Percentiles rank a stretch among this genome's conserved stretches.
phyloP scores from a whole-genome alignment of 176 grass and related monocot genomes.

The Phoenix dactylifera region DNA sequence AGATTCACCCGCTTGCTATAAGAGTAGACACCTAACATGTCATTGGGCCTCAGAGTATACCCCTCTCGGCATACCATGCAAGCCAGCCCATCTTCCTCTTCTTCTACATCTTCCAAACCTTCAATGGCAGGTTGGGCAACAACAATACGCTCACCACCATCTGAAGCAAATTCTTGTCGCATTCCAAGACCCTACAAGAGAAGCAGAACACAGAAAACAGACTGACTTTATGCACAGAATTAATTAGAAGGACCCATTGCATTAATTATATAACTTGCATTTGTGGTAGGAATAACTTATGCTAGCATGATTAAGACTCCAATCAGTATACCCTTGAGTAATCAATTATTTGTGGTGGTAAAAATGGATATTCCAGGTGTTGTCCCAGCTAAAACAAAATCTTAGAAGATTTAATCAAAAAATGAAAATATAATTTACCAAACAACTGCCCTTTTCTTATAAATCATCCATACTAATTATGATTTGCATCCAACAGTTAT shows the following conservation, averaged over 20 bases:
- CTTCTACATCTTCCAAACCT: conserved; percentile 88
- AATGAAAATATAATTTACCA: too few species aligned
- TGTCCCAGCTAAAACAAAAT: too few species aligned
- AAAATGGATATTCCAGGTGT: too few species aligned
- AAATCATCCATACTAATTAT: too few species aligned
- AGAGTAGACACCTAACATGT: conserved; percentile 87
- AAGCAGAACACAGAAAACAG: conserved; percentile 15
- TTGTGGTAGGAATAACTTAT: neutral
- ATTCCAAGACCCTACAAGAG: conserved; percentile 66
- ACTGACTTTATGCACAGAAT: neutral
- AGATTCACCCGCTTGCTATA: conserved; percentile 88
- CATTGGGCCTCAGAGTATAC: conserved; percentile 77
- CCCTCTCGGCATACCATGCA: conserved; percentile 99
- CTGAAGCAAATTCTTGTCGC: conserved; percentile 71
- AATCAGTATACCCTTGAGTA: too few species aligned
- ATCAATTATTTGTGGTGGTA: too few species aligned
- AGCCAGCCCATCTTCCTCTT: conserved; percentile 82
- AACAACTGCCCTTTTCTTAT: too few species aligned
- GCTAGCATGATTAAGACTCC: neutral
- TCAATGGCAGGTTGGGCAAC: conserved; percentile 84
- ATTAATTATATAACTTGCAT: neutral
- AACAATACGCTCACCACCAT: conserved; percentile 92
- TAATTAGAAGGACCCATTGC: neutral
- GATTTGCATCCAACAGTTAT: too few species aligned
- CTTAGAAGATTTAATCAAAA: too few species aligned